A percentile compares a stretch with the other conserved stretches of the same genome.
Evolutionary conservation across 352 stramenopile species (phyloP).

Genomic region (Pythium brachiatum): DNA sequence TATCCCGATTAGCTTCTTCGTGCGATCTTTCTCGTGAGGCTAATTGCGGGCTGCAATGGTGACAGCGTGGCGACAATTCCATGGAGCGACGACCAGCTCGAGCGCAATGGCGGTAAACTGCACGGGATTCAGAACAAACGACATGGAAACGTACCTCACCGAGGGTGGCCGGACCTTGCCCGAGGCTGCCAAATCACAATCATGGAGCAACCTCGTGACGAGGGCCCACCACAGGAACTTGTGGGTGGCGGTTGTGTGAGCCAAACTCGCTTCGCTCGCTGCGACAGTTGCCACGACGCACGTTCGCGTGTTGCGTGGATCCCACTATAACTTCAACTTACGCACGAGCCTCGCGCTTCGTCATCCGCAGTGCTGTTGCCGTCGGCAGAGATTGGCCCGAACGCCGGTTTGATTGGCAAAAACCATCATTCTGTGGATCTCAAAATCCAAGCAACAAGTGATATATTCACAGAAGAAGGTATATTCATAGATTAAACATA

Average conservation of each 20-base stretch:
- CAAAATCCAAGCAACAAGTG: slow-evolving; percentile 1
- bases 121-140: too few species aligned
- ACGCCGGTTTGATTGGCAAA: not conserved
- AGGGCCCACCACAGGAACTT: not conserved
- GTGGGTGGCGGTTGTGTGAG: not conserved
- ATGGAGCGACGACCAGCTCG: too few species aligned
- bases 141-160: too few species aligned
- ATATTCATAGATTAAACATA: too few species aligned
- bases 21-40: not conserved
- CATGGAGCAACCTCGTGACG: too few species aligned
- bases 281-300: not conserved
- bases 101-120: too few species aligned
- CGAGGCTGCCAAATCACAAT: too few species aligned
- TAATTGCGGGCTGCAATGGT: not conserved
- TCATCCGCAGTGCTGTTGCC: not conserved
- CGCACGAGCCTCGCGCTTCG: slow-evolving; percentile 1
- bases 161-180: too few species aligned
- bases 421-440: not conserved
- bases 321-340: slow-evolving; percentile 20
- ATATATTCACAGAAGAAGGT: not conserved
- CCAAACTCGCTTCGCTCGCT: not conserved
- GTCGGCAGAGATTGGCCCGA: not conserved
- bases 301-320: slow-evolving; percentile 9
- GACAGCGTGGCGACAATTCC: not conserved
- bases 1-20: not conserved